phyloP scores from a whole-genome alignment of 345 rosid genomes.

The Lepidium aucheri region DNA sequence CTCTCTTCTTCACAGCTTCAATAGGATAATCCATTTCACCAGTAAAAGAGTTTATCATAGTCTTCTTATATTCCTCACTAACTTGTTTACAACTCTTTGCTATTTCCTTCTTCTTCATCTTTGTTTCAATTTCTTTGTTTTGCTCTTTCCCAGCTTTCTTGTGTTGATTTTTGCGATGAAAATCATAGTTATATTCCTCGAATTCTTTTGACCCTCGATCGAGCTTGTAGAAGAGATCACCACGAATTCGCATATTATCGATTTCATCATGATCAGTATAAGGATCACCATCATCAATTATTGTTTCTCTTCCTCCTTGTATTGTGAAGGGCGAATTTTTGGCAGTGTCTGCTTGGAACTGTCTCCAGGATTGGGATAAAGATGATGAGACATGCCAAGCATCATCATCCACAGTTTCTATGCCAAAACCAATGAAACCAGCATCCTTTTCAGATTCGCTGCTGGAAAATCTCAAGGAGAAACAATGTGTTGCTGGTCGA shows the following conservation, averaged over 20 bases:
- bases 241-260: constrained; percentile 70
- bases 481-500: constrained; percentile 6
- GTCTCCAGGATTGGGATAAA: constrained; percentile 45
- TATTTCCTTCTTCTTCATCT: constrained; percentile 22
- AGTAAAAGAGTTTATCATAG: constrained; percentile 9
- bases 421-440: constrained; percentile 22
- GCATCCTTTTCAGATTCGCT: background rate
- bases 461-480: constrained; percentile 25
- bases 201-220: constrained; percentile 73
- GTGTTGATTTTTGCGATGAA: constrained; percentile 50
- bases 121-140: constrained; percentile 28
- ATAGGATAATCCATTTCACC: background rate
- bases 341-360: constrained; percentile 9
- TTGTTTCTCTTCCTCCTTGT: constrained; percentile 9
- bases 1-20: constrained; percentile 32
- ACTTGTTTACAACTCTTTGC: constrained; percentile 21
- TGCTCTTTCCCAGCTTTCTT: constrained; percentile 29
- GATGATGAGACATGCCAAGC: constrained; percentile 65
- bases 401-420: constrained; percentile 71
- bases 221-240: constrained; percentile 74
- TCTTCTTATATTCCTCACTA: constrained; percentile 23
- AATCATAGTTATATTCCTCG: constrained; percentile 66
- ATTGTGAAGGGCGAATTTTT: background rate
- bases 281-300: constrained; percentile 20
- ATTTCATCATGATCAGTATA: constrained; percentile 57